phyloP scores from a whole-genome alignment of 164 flowering plant species.

The Annona cherimola region DNA sequence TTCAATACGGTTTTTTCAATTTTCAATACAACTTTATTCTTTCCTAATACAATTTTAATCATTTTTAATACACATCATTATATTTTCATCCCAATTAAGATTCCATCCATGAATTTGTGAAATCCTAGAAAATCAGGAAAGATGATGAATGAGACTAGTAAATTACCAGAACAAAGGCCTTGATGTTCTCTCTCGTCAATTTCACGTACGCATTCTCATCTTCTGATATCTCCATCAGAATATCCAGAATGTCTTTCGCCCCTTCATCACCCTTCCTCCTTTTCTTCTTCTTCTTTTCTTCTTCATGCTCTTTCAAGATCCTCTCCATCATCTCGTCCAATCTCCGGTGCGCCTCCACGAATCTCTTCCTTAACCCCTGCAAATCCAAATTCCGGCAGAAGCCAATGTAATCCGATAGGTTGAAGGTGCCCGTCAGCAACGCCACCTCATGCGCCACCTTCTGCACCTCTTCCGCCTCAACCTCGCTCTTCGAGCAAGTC shows the following conservation, averaged over 20 bases:
- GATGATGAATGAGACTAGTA: neutral
- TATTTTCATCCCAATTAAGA: too few relatives aligned
- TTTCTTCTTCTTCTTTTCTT: slow-evolving; percentile 14
- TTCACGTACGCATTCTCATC: slow-evolving; percentile 35
- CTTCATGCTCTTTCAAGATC: slow-evolving; percentile 30
- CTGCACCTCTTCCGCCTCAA: slow-evolving; percentile 23
- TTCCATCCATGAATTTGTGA: too few relatives aligned
- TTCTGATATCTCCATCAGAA: slow-evolving; percentile 39
- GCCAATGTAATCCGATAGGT: slow-evolving; percentile 41
- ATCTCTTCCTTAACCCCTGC: slow-evolving; percentile 39
- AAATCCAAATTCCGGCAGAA: slow-evolving; percentile 38
- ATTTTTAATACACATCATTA: too few relatives aligned
- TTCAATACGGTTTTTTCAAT: too few relatives aligned
- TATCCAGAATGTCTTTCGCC: slow-evolving; percentile 45
- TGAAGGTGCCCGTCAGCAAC: slow-evolving; percentile 38
- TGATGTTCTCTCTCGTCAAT: slow-evolving; percentile 44
- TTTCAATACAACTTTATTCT: too few relatives aligned
- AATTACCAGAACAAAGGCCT: slow-evolving; percentile 54
- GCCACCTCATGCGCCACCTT: slow-evolving; percentile 30
- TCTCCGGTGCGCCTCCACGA: slow-evolving; percentile 23
- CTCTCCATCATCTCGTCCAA: slow-evolving; percentile 43
- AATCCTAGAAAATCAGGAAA: too few relatives aligned
- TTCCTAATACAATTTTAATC: too few relatives aligned
- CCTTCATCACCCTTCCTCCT: slow-evolving; percentile 6
- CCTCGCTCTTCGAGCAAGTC: slow-evolving; percentile 27